These are phyloP conservation scores for Monosporascus sp. DNA, from an alignment of 2,329 filamentous ascomycete genomes.

Conservation along the genomic window DNA sequence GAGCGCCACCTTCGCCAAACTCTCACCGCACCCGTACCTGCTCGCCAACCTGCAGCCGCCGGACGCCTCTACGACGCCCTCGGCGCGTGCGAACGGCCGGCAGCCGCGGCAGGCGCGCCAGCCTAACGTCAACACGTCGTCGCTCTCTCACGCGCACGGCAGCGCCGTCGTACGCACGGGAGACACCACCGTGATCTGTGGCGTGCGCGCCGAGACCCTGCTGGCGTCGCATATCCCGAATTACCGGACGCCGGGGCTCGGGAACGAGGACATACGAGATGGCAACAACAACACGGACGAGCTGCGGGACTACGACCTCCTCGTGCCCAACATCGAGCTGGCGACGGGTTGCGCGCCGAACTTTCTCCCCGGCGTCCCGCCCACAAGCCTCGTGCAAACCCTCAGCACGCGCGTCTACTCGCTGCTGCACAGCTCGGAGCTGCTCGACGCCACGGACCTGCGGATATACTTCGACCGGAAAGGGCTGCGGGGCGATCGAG, in stretches of 20 bases:
- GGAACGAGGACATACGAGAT: slow-evolving; percentile 27
- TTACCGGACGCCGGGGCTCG: slow-evolving; percentile 44
- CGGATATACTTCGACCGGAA: slow-evolving; percentile 55
- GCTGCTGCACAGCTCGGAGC: slow-evolving; percentile 64
- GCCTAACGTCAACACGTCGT: slow-evolving; percentile 75
- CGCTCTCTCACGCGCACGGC: slow-evolving; percentile 83
- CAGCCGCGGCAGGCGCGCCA: slow-evolving; percentile 61
- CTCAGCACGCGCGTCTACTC: slow-evolving; percentile 75
- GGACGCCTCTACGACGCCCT: slow-evolving; percentile 44
- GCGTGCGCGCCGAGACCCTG: slow-evolving; percentile 81
- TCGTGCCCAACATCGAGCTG: slow-evolving; percentile 92
- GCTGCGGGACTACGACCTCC: slow-evolving; percentile 60
- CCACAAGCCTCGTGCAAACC: slow-evolving; percentile 73
- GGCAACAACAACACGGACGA: slow-evolving; percentile 34
- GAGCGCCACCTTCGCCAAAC: slow-evolving; percentile 75
- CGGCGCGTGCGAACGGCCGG: slow-evolving; percentile 74
- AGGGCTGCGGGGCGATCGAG: slow-evolving; percentile 28
- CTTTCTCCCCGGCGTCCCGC: slow-evolving; percentile 79
- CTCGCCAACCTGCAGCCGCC: slow-evolving; percentile 75
- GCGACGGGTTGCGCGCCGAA: slow-evolving; percentile 84
- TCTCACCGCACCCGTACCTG: slow-evolving; percentile 84
- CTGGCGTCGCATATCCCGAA: slow-evolving; percentile 68
- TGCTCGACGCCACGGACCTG: slow-evolving; percentile 64
- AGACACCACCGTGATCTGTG: slow-evolving; percentile 92
- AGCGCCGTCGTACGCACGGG: slow-evolving; percentile 84